Base-by-base conservation (phyloP, 805 yeast species). In the Candida qinlingensis region DNA sequence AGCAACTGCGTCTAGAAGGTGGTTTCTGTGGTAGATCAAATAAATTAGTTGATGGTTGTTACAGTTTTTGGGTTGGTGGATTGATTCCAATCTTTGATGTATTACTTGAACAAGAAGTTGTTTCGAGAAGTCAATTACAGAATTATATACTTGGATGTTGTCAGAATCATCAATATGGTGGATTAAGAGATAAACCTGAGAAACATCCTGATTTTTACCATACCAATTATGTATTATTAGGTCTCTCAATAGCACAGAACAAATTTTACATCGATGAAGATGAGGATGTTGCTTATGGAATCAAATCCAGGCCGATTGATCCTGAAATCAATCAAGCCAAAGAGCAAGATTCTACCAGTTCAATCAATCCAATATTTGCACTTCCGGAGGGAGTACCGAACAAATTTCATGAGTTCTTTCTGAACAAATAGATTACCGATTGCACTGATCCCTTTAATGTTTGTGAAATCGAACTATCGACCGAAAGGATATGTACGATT, bases 31-130 rank as follows among this genome's bases (percentile, higher is more conserved):
- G 99, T 0, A 76, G 99, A 47, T 80, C 96, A 0, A 92, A 92
- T 64, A 94, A 94, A 63, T 73, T 94, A 33, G 98, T 94, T 1
- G 99, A 94, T 63, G 97, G 96, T 0, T 94, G 99, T 65, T 94
- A 94, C 64, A 81, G 92, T 61, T 92, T 85, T 65, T 94, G 99
- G 99, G 85, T 90, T 2, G 98, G 98, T 2, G 95, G 89, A 0
- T 63, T 83, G 37, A 71, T 76, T 53, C 80, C 87, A 0, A 65
- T 88, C 35, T 50, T 89, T 4, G 94, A 87, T 50, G 69, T 76
- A 0, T 68, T 83, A 1, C 35, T 71, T 1, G 69, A 62, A 12
- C 58, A 62, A 1, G 65, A 68, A 5, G 51, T 75, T 49, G 60
- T 84, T 51, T 73, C 81, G 50, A 75, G 90, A 51, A 70, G 74